Evolutionary conservation across 75 land plant genomes (phyloP), one percentile per base, ranked within the genome.

Genomic region (Chamaecyparis obtusa): DNA sequence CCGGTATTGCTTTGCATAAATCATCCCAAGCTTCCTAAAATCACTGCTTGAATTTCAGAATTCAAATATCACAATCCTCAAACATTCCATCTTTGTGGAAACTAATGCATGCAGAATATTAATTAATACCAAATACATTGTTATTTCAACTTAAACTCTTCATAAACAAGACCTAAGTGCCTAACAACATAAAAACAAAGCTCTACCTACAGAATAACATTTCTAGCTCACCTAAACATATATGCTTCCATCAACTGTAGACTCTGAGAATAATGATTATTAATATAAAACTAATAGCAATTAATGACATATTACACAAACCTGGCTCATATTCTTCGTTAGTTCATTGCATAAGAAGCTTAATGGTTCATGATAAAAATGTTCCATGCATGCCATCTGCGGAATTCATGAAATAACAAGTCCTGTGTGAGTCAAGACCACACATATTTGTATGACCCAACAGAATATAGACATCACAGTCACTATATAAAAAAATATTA

Each of bases 301-400:
- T 32, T 72, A 11, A 2, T 32, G 24, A 72, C 37, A 44, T 39
- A 48, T 17, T 41, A 32, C 72, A 39, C 84, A 67, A 21, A 91
- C 95, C 95, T 91, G 69, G 54, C 36, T 67, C 15, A 85, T 72
- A 78, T 91, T 91, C 78, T 86, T 88, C 46, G 32, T 24, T 49
- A 90, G 89, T 36, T 83, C 89, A 30, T 54, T 64, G 32, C 94
- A 90, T 37, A 95, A 39, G 74, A 97, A 92, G 86, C 97, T 95
- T 72, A 94, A 55, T 76, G 99, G 99, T 87, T 97, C 93, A 30
- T 48, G 84, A 27, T 83, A 91, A 87, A 97, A 91, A 87, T 97
- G 97, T 51, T 93, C 94, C 86, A 87, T 89, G 89, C 97, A 93
- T 19, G 97, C 95, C 85, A 95, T 93, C 99, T 97, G 91, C 85